phyloP scores from a whole-genome alignment of 1,284 basidiomycete genomes.

The Cystobasidium slooffiae region DNA sequence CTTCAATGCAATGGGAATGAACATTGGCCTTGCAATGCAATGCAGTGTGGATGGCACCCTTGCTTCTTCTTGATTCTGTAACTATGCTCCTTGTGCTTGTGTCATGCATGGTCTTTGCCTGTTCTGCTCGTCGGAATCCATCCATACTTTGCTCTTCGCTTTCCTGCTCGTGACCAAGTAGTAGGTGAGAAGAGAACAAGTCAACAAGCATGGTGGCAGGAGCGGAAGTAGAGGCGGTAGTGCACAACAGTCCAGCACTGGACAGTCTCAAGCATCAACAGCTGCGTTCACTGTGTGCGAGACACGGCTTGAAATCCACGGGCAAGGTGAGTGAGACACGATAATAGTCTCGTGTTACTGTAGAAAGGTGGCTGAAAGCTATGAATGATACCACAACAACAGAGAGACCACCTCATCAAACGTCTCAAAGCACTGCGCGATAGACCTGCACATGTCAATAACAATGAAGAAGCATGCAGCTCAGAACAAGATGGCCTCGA shows the following conservation, averaged over 20 bases:
- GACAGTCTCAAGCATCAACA: slow-evolving; percentile 33
- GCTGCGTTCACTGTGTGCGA: slow-evolving; percentile 28
- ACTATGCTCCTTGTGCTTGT: too few species aligned
- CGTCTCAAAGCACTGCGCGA: slow-evolving; percentile 27
- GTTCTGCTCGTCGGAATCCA: neutral
- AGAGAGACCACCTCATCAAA: slow-evolving; percentile 26
- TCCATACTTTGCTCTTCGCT: neutral
- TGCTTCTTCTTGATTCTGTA: too few species aligned
- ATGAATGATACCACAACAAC: neutral
- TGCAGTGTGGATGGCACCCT: too few species aligned
- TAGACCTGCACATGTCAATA: neutral
- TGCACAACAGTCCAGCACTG: slow-evolving; percentile 35
- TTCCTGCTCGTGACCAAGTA: neutral
- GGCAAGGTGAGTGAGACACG: slow-evolving; percentile 29
- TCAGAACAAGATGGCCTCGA: slow-evolving; percentile 3
- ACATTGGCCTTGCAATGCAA: neutral
- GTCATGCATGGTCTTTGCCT: neutral
- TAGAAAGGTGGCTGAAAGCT: neutral
- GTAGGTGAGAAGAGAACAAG: neutral
- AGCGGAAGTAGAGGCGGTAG: slow-evolving; percentile 12
- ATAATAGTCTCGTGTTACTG: neutral
- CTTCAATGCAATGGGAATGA: neutral
- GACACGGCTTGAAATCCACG: slow-evolving; percentile 27
- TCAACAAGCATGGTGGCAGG: slow-evolving; percentile 1
- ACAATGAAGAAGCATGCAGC: neutral